Evolutionary conservation across 129 eudicot genomes (phyloP), one percentile per base, ranked within the genome.

Genomic region (Centella asiatica): DNA sequence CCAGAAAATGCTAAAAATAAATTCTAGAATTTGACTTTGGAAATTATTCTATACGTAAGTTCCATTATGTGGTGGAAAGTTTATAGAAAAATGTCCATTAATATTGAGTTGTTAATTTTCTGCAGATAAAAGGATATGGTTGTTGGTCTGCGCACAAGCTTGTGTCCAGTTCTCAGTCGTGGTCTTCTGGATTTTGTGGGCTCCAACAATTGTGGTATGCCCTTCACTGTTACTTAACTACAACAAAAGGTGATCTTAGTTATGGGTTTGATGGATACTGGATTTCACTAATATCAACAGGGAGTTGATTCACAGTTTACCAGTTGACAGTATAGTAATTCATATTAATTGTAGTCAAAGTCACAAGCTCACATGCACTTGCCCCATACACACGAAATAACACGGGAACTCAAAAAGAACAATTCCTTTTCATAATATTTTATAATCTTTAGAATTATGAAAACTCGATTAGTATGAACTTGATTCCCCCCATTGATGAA

Each of bases 161-260:
- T 79, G 88, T 22, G 74, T 80, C 19, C 88, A 92, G 22, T 85
- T 92, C 77, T 76, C 96, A 13, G 55, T 80, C 76, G 88, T 78
- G 33, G 78, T 75, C 23, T 82, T 92, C 70, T 92, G 96, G 95
- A 92, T 92, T 64, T 70, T 87, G 53, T 92, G 99, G 99, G 95
- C 96, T 62, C 99, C 96, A 39, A 79, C 86, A 11, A 70, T 84
- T 71, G 99, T 87, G 90, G 99, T 92, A 85, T 28, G 64, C 17
- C 73, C 44, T 10, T 48, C 48, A 71, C 58, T 33, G 48, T 44
- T 40, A 13, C 13, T 52, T 53, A 19, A 52, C 14, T 65, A 47
- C 12, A 19, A 14, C 12, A 33, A 23, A 20, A 5, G 0, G 15
- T 55, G 37, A 26, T 67, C 20, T 52, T 44, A 53, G 62, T 53